Evolutionary conservation across 2,329 filamentous ascomycete species (phyloP), one percentile per base, ranked within the genome.

Genomic region (Pseudocercospora vitis): DNA sequence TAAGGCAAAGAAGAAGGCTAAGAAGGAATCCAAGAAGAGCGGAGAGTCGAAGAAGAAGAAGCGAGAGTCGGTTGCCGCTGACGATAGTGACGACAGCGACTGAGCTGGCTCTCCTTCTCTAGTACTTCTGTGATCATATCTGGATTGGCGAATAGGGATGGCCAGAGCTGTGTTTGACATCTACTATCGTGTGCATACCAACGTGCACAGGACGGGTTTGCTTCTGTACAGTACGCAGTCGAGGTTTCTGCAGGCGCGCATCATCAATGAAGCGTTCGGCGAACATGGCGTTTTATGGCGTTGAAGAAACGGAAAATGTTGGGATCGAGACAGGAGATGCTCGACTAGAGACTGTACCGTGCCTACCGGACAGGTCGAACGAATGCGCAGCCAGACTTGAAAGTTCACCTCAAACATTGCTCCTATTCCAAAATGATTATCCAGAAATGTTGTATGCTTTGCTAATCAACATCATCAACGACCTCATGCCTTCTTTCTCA

Each of bases 11-110:
- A 90, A 90, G 81, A 94, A 89, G 79, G 83, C 86, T 66, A 88
- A 89, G 77, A 85, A 91, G 80, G 86, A 89, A 70, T 86, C 89
- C 29, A 86, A 87, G 66, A 85, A 89, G 68, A 84, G 62, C 52
- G 51, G 64, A 32, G 57, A 63, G 52, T 64, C 59, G 50, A n/a
- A n/a, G n/a, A n/a, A n/a, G n/a, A n/a, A 89, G 68, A 84, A 63
- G 54, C 53, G 64, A 32, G 57, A 63, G 52, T 64, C 59, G 50
- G 59, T 59, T 16, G 61, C 59, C 32, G 61, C 56, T 48, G 59
- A 56, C 35, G 64, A 64, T 53, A 67, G 64, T 53, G 63, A 66
- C 52, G 60, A 63, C 55, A 63, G 60, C 51, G 60, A 63, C 45
- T 63, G 33, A 48, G 50, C 48, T 44, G 28, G 6, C 32, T 26